A percentile compares a stretch with the other conserved stretches of the same genome.
Conservation (phyloP, 2,329 filamentous ascomycete genomes). For the Colletotrichum phormii region DNA sequence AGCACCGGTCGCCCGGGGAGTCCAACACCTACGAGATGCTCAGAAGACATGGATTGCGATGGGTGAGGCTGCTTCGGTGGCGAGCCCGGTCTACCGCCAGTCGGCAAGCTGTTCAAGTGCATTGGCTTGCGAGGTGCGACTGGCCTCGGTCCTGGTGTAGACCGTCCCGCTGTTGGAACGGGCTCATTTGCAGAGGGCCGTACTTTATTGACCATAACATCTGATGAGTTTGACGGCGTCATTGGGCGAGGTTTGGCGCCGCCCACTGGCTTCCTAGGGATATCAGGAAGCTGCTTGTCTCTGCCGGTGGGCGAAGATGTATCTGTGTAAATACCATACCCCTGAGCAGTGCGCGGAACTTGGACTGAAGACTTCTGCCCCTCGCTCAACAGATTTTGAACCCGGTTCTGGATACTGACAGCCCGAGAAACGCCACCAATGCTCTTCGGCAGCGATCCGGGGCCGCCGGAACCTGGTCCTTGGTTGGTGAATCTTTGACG, state of each 20-base stretch:
- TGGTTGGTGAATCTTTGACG: constrained; percentile 76
- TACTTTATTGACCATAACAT: constrained; percentile 38
- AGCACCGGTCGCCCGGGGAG: constrained; percentile 61
- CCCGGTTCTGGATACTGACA: constrained; percentile 89
- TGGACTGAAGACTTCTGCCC: constrained; percentile 70
- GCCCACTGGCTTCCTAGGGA: constrained; percentile 64
- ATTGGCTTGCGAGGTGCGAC: constrained; percentile 71
- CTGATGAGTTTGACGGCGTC: constrained; percentile 39
- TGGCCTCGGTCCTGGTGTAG: constrained; percentile 52
- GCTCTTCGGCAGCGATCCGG: constrained; percentile 61
- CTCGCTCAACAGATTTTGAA: constrained; percentile 87
- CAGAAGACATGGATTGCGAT: constrained; percentile 41
- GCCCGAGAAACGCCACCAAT: constrained; percentile 74
- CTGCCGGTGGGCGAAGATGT: constrained; percentile 51
- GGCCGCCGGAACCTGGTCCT: constrained; percentile 50
- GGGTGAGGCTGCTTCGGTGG: constrained; percentile 54
- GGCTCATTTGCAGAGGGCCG: constrained; percentile 38
- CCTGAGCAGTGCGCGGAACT: constrained; percentile 80
- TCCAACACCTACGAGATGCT: constrained; percentile 58
- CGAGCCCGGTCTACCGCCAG: constrained; percentile 54
- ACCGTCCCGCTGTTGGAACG: constrained; percentile 38
- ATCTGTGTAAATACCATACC: constrained; percentile 89
- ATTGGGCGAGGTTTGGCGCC: constrained; percentile 46
- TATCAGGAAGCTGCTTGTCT: constrained; percentile 54
- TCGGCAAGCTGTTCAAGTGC: constrained; percentile 68